Evolutionary conservation across 371 early-diverging fungal species (phyloP).

Genomic region (Lichtheimia corymbifera): DNA sequence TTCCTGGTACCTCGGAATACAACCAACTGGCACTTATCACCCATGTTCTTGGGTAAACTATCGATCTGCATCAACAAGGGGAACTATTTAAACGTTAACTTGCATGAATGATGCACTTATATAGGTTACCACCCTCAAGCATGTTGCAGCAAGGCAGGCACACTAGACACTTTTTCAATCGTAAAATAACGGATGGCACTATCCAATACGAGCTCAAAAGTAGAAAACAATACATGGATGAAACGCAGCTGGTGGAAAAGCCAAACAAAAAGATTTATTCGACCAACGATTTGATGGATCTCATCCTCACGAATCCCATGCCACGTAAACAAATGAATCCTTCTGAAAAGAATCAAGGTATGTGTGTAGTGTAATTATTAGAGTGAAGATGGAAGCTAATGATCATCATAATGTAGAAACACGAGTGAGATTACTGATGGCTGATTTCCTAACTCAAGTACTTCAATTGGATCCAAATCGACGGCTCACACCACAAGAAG

Average conservation of each 20-base stretch:
- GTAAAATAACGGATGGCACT: constrained; percentile 25
- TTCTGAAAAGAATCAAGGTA: constrained; percentile 40
- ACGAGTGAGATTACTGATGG: constrained; percentile 54
- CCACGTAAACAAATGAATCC: constrained; percentile 59
- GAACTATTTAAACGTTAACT: too few species aligned
- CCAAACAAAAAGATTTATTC: constrained; percentile 87
- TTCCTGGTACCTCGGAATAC: constrained; percentile 96
- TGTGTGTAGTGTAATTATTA: not conserved
- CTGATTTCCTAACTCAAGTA: constrained; percentile 86
- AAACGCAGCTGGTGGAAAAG: constrained; percentile 71
- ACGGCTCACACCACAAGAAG: constrained; percentile 91
- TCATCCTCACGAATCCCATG: constrained; percentile 83
- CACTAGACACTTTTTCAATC: constrained; percentile 69
- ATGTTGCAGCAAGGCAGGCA: constrained; percentile 87
- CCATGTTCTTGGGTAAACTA: constrained; percentile 78
- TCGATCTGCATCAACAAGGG: too few species aligned
- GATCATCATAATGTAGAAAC: constrained; percentile 54
- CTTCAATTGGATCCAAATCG: constrained; percentile 85
- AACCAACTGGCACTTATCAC: constrained; percentile 93
- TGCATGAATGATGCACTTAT: too few species aligned
- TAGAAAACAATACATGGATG: constrained; percentile 75
- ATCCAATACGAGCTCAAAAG: constrained; percentile 72
- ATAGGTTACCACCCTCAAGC: constrained; percentile 61
- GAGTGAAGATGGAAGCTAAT: not conserved
- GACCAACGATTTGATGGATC: constrained; percentile 73